phyloP scores from a whole-genome alignment of 2,329 filamentous ascomycete genomes.

The Cephalotrichum gorgonifer region DNA sequence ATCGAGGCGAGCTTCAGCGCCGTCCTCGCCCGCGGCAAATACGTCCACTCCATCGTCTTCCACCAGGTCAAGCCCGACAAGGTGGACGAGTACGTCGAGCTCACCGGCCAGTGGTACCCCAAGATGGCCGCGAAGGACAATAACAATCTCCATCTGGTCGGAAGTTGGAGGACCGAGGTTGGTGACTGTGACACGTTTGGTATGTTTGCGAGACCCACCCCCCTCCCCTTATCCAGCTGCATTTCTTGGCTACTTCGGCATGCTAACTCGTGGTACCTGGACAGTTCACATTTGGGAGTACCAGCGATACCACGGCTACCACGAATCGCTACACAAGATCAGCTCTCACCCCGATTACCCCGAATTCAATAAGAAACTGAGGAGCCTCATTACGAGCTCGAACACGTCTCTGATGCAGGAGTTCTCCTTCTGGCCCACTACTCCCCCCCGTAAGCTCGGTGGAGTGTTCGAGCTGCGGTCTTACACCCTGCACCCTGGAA shows the following conservation, averaged over 20 bases:
- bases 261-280: not conserved
- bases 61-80: conserved; percentile 93
- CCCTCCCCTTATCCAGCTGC: too few species aligned
- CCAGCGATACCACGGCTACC: conserved; percentile 92
- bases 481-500: conserved; percentile 91
- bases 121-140: conserved; percentile 72
- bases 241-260: not conserved
- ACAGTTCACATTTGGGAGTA: conserved; percentile 99
- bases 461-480: conserved; percentile 93
- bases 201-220: too few species aligned
- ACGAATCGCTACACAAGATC: conserved; percentile 80
- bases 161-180: conserved; percentile 96
- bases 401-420: conserved; percentile 94
- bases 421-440: conserved; percentile 99
- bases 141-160: conserved; percentile 92
- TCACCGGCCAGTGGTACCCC: conserved; percentile 89
- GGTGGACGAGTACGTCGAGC: conserved; percentile 84
- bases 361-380: conserved; percentile 76
- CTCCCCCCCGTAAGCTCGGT: conserved; percentile 76
- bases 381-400: conserved; percentile 75
- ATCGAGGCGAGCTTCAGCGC: conserved; percentile 95
- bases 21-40: conserved; percentile 90
- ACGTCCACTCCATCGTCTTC: conserved; percentile 95
- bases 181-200: conserved; percentile 95
- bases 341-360: conserved; percentile 72